Conservation (phyloP, 768 basidiomycete genomes). For the Tremella mesenterica region DNA sequence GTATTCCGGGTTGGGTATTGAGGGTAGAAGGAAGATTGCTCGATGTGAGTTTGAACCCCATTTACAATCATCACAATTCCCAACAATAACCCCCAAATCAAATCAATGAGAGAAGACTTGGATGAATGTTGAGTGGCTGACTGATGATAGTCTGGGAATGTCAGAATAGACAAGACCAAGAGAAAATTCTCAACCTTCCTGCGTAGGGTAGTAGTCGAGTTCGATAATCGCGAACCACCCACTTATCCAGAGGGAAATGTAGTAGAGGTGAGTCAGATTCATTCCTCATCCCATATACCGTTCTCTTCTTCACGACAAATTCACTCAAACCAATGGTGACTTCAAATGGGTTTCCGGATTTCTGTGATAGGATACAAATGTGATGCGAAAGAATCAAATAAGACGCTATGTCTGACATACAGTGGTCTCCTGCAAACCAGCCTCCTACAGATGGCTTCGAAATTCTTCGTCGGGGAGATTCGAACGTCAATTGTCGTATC, state of each 20-base stretch:
- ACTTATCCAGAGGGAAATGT: conserved; percentile 78
- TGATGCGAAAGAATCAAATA: too few relatives aligned
- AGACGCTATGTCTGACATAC: conserved; percentile 30
- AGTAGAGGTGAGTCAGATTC: conserved; percentile 59
- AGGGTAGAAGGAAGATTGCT: conserved; percentile 79
- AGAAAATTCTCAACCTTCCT: conserved; percentile 75
- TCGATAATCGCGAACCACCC: conserved; percentile 67
- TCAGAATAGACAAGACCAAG: conserved; percentile 46
- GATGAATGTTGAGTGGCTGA: background rate
- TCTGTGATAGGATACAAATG: too few relatives aligned
- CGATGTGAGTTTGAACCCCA: conserved; percentile 39
- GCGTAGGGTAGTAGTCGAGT: conserved; percentile 72
- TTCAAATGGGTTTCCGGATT: too few relatives aligned
- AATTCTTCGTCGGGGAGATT: conserved; percentile 69
- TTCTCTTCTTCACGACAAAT: background rate
- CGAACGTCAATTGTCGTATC: conserved; percentile 66
- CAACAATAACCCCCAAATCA: too few relatives aligned
- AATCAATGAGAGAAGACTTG: too few relatives aligned
- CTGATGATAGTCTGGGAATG: conserved; percentile 37
- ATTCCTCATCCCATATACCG: background rate
- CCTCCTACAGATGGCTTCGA: conserved; percentile 70
- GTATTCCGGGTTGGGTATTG: conserved; percentile 80
- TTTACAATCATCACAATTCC: too few relatives aligned
- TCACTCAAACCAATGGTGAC: background rate
- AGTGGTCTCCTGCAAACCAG: conserved; percentile 44